A percentile compares a stretch with the other conserved stretches of the same genome.
Conservation (phyloP, 73 alveolate genomes). For the Stentor coeruleus region DNA sequence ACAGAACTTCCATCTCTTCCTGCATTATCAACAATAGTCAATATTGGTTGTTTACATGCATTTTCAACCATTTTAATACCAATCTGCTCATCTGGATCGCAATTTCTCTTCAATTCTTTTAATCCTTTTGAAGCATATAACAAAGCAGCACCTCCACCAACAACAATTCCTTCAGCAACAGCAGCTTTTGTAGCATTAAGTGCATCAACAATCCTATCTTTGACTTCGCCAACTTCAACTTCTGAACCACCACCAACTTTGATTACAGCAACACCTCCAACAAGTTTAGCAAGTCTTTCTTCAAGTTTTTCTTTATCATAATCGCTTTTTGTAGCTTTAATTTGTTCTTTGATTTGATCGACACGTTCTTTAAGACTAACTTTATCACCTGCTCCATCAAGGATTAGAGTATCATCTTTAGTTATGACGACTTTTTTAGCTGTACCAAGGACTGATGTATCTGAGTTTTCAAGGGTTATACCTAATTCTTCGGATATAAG, state of each 20-base stretch:
- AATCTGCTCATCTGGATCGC: constrained; percentile 81
- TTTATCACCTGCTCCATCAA: constrained; percentile 92
- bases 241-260: constrained; percentile 97
- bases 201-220: constrained; percentile 94
- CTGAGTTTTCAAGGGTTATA: constrained; percentile 63
- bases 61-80: constrained; percentile 75
- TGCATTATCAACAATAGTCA: constrained; percentile 76
- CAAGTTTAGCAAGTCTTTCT: constrained; percentile 93
- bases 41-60: constrained; percentile 78
- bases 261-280: constrained; percentile 97
- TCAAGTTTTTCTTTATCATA: constrained; percentile 87
- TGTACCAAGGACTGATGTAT: constrained; percentile 69
- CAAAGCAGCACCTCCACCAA: constrained; percentile 96
- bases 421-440: constrained; percentile 79
- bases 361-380: constrained; percentile 72
- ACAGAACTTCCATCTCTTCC: constrained; percentile 80
- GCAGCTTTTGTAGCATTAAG: constrained; percentile 98
- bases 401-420: constrained; percentile 92
- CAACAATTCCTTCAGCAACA: constrained; percentile 93
- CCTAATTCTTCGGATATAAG: constrained; percentile 85
- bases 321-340: constrained; percentile 66
- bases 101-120: constrained; percentile 77
- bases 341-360: constrained; percentile 56
- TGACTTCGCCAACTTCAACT: constrained; percentile 92
- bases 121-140: constrained; percentile 84